Conservation (phyloP, 257 asterid genomes). For the Solanum pimpinellifolium region DNA sequence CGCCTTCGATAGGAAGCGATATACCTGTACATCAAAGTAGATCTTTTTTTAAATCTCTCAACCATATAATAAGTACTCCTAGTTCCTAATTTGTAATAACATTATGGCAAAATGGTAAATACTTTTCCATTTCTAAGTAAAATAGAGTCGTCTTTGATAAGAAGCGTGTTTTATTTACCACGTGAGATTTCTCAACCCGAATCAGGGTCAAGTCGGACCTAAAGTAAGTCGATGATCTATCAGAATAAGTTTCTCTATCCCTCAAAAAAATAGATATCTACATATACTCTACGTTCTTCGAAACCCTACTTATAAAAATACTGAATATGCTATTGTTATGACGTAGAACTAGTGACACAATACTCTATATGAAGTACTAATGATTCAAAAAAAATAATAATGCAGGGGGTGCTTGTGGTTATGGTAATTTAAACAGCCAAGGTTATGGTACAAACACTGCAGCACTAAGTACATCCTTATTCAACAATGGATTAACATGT, state of each 20-base stretch:
- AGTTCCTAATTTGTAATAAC: not conserved
- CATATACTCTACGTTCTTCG: no score
- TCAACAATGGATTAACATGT: slow-evolving; percentile 76
- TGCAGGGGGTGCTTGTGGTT: slow-evolving; percentile 96
- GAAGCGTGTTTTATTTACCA: not conserved
- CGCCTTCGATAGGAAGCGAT: not conserved
- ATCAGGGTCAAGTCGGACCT: not conserved
- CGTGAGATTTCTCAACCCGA: not conserved
- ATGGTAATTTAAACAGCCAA: slow-evolving; percentile 63
- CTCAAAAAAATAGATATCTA: no score
- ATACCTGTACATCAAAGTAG: not conserved
- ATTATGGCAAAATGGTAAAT: not conserved
- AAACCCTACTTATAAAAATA: not conserved
- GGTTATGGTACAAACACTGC: slow-evolving; percentile 89
- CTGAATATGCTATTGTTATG: not conserved
- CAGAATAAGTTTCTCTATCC: not conserved
- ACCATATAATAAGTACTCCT: not conserved
- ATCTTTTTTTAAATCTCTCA: not conserved
- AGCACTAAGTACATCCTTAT: slow-evolving; percentile 77
- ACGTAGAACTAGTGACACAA: not conserved
- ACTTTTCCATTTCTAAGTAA: not conserved
- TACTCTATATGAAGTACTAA: not conserved
- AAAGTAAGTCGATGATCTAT: not conserved
- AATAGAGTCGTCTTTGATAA: not conserved
- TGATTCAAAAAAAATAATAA: not conserved